Base-by-base conservation (phyloP, 2,329 filamentous ascomycete genomes). In the Kalaharituber pfeilii region DNA sequence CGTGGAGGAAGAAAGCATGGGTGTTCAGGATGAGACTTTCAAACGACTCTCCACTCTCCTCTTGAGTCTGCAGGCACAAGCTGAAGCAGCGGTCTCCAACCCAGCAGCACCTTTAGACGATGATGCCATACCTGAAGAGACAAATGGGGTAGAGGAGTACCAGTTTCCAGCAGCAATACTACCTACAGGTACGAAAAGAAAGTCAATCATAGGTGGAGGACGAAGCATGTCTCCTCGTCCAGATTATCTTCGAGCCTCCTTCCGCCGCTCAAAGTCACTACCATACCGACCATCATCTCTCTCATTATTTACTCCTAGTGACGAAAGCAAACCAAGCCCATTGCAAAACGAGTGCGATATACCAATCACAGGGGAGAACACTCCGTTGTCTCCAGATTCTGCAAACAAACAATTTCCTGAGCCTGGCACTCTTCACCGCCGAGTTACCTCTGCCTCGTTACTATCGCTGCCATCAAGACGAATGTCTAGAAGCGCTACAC, bases 1-100 rank as follows among this genome's bases (percentile, higher is more conserved):
- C 22, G 53, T 39, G 18, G 58, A 59, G 49, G 56, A 58, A 15
- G 56, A 56, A 25, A 36, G 49, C 9, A 49, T 51, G 22, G 52
- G 49, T 13, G 49, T 49, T 52, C 51, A 53, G 11, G 59, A 61
- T 29, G 58, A 58, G 47, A 28, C 57, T 25, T 61, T 61, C 20
- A 53, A 58, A 44, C 59, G 59, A 7, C 29, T 61, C 50, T 59
- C 57, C 5, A 53, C 55, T 24, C 52, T 61, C 18, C 59, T 61
- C 28, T 57, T 57, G 22, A 56, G 57, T 25, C 51, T 61, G 20
- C 59, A 61, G 52, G 51, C 53, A 24, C 59, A 61, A 36, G 59
- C 59, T 7, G 59, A 61, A 49, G 58, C 59, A 5, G 57, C 59
- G n/a, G 56, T 60, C 11, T 52, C 49, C 26, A 58, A 56, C 13